A percentile compares a stretch with the other conserved stretches of the same genome.
phyloP scores from a whole-genome alignment of 1,139 yeast genomes.

The Suhomyces panamericanus region DNA sequence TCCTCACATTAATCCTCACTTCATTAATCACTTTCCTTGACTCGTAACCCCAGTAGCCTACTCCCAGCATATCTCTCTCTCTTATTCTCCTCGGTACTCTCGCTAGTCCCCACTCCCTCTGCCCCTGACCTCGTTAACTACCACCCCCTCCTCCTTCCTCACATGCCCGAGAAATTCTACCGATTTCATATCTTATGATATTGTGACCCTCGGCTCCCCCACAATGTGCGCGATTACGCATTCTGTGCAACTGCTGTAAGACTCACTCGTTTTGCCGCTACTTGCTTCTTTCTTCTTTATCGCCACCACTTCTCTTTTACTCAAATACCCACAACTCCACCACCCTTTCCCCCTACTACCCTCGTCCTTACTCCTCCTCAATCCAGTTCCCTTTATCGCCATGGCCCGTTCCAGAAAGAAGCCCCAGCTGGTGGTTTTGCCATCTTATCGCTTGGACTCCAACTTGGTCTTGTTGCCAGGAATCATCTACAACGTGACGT shows the following conservation, averaged over 20 bases:
- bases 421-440: constrained; percentile 30
- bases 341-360: background rate
- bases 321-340: background rate
- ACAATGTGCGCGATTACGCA: constrained; percentile 3
- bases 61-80: too few relatives aligned
- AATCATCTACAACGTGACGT: constrained; percentile 56
- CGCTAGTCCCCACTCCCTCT: background rate
- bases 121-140: background rate
- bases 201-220: constrained; percentile 10
- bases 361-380: background rate
- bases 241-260: background rate
- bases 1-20: too few relatives aligned
- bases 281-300: background rate
- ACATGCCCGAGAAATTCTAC: background rate
- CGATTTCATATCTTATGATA: constrained; percentile 4
- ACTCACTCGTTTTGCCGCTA: background rate
- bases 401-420: constrained; percentile 10
- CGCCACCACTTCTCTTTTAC: background rate
- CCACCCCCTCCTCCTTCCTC: background rate
- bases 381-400: background rate
- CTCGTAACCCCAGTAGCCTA: too few relatives aligned
- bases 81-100: too few relatives aligned
- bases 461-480: constrained; percentile 60
- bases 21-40: too few relatives aligned
- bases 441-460: constrained; percentile 45